These are phyloP conservation scores for Penicillium sp. DNA, from an alignment of 2,329 filamentous ascomycete genomes.

Conservation along the genomic window DNA sequence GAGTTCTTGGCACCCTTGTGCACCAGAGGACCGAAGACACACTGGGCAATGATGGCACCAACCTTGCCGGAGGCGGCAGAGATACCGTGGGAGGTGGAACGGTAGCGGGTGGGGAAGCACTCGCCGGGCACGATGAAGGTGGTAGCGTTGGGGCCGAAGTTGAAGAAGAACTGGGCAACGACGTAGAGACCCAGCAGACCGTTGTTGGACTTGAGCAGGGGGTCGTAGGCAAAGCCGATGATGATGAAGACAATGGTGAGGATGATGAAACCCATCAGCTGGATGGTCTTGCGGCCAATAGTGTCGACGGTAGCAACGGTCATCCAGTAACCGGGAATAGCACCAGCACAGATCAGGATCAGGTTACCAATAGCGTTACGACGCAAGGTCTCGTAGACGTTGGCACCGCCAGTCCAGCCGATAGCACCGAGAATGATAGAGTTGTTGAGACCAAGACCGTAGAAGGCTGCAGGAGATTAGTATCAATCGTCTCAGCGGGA, in stretches of 20 bases:
- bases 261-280: slow-evolving; percentile 63
- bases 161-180: slow-evolving; percentile 32
- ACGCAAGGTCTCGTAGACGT: slow-evolving; percentile 69
- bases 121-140: slow-evolving; percentile 66
- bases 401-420: slow-evolving; percentile 66
- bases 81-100: slow-evolving; percentile 63
- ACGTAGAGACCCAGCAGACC: slow-evolving; percentile 30
- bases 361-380: slow-evolving; percentile 78
- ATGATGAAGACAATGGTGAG: slow-evolving; percentile 64
- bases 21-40: slow-evolving; percentile 53
- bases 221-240: slow-evolving; percentile 51
- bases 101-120: slow-evolving; percentile 63
- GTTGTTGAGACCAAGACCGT: slow-evolving; percentile 53
- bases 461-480: slow-evolving; percentile 30
- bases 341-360: slow-evolving; percentile 75
- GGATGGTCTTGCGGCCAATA: slow-evolving; percentile 76
- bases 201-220: slow-evolving; percentile 25
- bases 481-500: not conserved
- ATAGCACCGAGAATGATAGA: slow-evolving; percentile 70
- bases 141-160: slow-evolving; percentile 56
- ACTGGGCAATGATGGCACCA: slow-evolving; percentile 50
- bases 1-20: slow-evolving; percentile 58
- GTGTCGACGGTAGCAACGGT: slow-evolving; percentile 74
- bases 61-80: slow-evolving; percentile 63
- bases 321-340: slow-evolving; percentile 81